A percentile compares a stretch with the other conserved stretches of the same genome.
These are phyloP conservation scores for Capronia coronata DNA, from an alignment of 2,329 filamentous ascomycete species.

Conservation along the genomic window DNA sequence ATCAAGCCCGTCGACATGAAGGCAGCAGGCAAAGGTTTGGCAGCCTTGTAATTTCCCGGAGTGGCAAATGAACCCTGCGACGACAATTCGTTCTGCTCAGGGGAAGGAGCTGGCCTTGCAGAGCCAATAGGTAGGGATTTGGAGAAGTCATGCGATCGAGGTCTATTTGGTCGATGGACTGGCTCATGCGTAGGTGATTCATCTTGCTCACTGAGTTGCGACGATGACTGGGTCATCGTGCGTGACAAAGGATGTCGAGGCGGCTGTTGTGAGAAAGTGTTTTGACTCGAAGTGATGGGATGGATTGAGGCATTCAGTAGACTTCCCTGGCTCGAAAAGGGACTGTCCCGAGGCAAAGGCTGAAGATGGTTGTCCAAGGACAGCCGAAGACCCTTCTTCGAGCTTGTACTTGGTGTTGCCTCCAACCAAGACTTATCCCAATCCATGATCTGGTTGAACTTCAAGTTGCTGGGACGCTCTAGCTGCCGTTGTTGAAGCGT, in stretches of 20 bases:
- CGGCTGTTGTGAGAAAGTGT: conserved; percentile 33
- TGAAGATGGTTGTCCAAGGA: conserved; percentile 74
- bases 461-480: conserved; percentile 49
- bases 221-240: conserved; percentile 79
- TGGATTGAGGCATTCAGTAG: conserved; percentile 51
- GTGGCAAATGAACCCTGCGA: conserved; percentile 58
- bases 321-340: conserved; percentile 53
- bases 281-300: conserved; percentile 38
- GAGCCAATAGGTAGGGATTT: conserved; percentile 68
- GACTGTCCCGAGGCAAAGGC: conserved; percentile 56
- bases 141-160: conserved; percentile 40
- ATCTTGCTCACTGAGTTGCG: conserved; percentile 67
- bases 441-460: conserved; percentile 31
- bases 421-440: conserved; percentile 41
- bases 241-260: conserved; percentile 73
- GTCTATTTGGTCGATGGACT: conserved; percentile 45
- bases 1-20: conserved; percentile 93
- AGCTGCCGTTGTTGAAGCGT: conserved; percentile 78
- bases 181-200: conserved; percentile 63
- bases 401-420: conserved; percentile 49
- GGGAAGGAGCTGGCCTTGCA: conserved; percentile 46
- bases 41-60: conserved; percentile 67
- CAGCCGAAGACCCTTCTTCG: conserved; percentile 61
- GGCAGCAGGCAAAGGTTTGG: conserved; percentile 69
- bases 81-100: conserved; percentile 28